phyloP scores from a whole-genome alignment of 192 early-diverging fungal species.

The Coemansia sp. region DNA sequence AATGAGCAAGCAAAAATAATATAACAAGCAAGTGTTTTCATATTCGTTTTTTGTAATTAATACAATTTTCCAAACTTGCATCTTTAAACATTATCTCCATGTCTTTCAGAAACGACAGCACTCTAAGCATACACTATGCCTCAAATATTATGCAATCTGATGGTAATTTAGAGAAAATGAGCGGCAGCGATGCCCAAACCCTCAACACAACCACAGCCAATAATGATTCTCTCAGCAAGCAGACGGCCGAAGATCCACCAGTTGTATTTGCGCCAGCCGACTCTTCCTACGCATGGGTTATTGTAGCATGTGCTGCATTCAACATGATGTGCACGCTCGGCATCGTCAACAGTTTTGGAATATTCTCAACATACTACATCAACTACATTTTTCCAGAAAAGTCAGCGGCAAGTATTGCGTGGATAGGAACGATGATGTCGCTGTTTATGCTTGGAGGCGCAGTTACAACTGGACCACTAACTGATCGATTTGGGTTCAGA shows the following conservation, averaged over 20 bases:
- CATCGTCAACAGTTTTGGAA: slow-evolving; percentile 44
- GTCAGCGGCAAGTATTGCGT: slow-evolving; percentile 35
- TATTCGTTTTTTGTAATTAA: not conserved
- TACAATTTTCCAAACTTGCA: not conserved
- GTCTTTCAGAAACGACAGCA: slow-evolving; percentile 11
- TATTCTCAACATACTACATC: slow-evolving; percentile 43
- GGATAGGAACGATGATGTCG: slow-evolving; percentile 43
- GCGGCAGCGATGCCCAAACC: not conserved
- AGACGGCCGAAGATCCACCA: not conserved
- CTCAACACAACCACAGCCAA: not conserved
- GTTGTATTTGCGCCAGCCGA: slow-evolving; percentile 16
- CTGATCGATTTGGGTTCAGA: slow-evolving; percentile 41
- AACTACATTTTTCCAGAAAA: slow-evolving; percentile 33
- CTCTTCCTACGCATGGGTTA: slow-evolving; percentile 36
- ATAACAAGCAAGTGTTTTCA: not conserved
- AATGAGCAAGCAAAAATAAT: not conserved
- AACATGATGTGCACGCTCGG: slow-evolving; percentile 43
- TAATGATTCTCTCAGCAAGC: not conserved
- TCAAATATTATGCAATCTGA: not conserved
- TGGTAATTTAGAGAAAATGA: not conserved
- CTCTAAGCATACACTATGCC: not conserved
- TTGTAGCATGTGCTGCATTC: slow-evolving; percentile 33
- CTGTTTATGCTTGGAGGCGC: slow-evolving; percentile 40
- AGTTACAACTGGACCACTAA: slow-evolving; percentile 30
- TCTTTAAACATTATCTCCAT: slow-evolving; percentile 1